Percentiles rank a stretch among this genome's conserved stretches.
Conservation (phyloP, 2,329 filamentous ascomycete species). For the Aspergillus unguis region DNA sequence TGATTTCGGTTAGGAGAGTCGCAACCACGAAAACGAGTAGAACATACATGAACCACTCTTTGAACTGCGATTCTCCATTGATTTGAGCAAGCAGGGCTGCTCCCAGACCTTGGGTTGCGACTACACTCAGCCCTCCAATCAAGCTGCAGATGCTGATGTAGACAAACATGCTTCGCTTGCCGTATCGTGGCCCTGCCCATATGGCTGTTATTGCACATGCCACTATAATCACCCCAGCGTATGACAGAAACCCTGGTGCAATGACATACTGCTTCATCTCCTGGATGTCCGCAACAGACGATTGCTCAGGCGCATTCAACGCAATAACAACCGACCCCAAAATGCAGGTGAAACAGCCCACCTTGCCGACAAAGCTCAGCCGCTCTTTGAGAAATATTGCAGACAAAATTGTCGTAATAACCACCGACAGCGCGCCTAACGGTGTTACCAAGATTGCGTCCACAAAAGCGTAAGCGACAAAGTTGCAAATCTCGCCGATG, state of each 20-base stretch:
- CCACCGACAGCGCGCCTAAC: conserved; percentile 84
- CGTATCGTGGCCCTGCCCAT: conserved; percentile 81
- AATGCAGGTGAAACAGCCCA: conserved; percentile 93
- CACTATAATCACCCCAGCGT: conserved; percentile 76
- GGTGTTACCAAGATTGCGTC: conserved; percentile 95
- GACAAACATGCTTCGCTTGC: conserved; percentile 95
- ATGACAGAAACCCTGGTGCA: conserved; percentile 78
- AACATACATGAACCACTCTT: conserved; percentile 95
- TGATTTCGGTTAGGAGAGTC: conserved; percentile 90
- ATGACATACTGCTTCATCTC: conserved; percentile 89
- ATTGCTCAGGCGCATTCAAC: conserved; percentile 84
- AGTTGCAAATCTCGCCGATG: conserved; percentile 92
- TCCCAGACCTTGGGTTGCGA: conserved; percentile 88
- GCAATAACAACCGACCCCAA: conserved; percentile 91
- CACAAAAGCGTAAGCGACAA: conserved; percentile 93
- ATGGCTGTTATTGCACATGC: conserved; percentile 69
- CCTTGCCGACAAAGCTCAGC: conserved; percentile 91
- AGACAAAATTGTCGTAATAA: conserved; percentile 85
- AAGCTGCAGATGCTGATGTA: conserved; percentile 96
- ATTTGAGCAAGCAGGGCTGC: conserved; percentile 87
- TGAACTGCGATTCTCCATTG: conserved; percentile 80
- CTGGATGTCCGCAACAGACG: conserved; percentile 81
- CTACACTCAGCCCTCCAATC: conserved; percentile 89
- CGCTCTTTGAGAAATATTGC: conserved; percentile 95
- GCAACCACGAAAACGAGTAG: conserved; percentile 82